These are phyloP conservation scores for Spinellus fusiger DNA, from an alignment of 192 early-diverging fungal species.

Conservation along the genomic window DNA sequence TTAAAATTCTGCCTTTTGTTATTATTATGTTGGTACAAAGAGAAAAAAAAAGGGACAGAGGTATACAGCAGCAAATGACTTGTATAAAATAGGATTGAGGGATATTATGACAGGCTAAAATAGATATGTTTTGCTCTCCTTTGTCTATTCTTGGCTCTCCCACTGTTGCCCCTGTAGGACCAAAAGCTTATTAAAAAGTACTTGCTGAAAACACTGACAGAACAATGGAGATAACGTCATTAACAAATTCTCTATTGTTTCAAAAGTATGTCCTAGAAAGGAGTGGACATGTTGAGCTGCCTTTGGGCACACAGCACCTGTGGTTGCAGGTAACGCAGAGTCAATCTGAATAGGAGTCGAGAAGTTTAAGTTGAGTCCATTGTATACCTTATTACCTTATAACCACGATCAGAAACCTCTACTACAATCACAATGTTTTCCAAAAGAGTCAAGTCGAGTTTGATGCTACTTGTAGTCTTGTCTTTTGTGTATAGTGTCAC, in stretches of 20 bases:
- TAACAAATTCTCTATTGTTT: constrained; percentile 36
- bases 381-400: constrained; percentile 13
- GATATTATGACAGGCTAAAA: too few species aligned
- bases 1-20: too few species aligned
- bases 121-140: too few species aligned
- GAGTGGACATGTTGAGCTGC: constrained; percentile 1
- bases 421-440: constrained; percentile 19
- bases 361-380: not conserved
- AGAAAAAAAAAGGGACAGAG: too few species aligned
- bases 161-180: constrained; percentile 10
- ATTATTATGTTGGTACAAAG: too few species aligned
- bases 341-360: not conserved
- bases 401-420: constrained; percentile 12
- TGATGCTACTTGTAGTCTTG: constrained; percentile 6
- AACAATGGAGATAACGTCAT: constrained; percentile 31
- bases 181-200: constrained; percentile 27
- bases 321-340: constrained; percentile 1
- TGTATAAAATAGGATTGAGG: too few species aligned
- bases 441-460: constrained; percentile 17
- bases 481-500: constrained; percentile 21
- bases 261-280: constrained; percentile 20
- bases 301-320: not conserved
- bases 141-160: not conserved
- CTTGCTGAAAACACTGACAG: constrained; percentile 27
- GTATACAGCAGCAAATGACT: too few species aligned